A percentile compares a stretch with the other conserved stretches of the same genome.
These are phyloP conservation scores for Arachnomyces sp. DNA, from an alignment of 2,329 filamentous ascomycete genomes.

Conservation along the genomic window DNA sequence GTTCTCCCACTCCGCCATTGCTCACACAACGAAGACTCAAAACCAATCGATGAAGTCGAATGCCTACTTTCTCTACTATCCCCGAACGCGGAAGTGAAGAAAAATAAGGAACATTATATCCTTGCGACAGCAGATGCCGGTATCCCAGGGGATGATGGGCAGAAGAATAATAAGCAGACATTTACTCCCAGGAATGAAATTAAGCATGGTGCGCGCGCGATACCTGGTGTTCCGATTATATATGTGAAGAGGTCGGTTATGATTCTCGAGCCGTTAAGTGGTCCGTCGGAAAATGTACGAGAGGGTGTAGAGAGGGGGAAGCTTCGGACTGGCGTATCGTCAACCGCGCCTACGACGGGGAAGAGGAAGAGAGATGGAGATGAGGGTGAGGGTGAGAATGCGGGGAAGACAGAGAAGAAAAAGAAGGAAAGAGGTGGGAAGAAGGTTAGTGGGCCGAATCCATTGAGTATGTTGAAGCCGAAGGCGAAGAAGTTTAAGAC, in stretches of 20 bases:
- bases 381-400: constrained; percentile 18
- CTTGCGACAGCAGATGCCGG: constrained; percentile 37
- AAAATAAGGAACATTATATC: constrained; percentile 42
- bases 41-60: constrained; percentile 35
- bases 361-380: constrained; percentile 27
- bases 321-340: constrained; percentile 35
- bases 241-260: constrained; percentile 45
- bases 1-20: constrained; percentile 39
- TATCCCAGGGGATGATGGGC: constrained; percentile 11
- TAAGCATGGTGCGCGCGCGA: constrained; percentile 31
- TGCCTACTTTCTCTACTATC: constrained; percentile 39
- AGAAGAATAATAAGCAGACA: constrained; percentile 16
- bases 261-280: constrained; percentile 42
- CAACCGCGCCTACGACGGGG: constrained; percentile 17
- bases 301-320: constrained; percentile 39
- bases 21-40: constrained; percentile 35
- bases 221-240: constrained; percentile 42
- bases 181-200: constrained; percentile 28
- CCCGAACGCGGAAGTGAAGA: constrained; percentile 28
- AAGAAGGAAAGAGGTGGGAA: constrained; percentile 27
- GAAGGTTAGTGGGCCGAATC: constrained; percentile 39
- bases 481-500: constrained; percentile 19
- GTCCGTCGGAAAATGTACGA: constrained; percentile 32
- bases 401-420: constrained; percentile 18
- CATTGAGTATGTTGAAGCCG: constrained; percentile 40